Base-by-base conservation (phyloP, 2,329 filamentous ascomycete genomes). In the Massarina eburnea region DNA sequence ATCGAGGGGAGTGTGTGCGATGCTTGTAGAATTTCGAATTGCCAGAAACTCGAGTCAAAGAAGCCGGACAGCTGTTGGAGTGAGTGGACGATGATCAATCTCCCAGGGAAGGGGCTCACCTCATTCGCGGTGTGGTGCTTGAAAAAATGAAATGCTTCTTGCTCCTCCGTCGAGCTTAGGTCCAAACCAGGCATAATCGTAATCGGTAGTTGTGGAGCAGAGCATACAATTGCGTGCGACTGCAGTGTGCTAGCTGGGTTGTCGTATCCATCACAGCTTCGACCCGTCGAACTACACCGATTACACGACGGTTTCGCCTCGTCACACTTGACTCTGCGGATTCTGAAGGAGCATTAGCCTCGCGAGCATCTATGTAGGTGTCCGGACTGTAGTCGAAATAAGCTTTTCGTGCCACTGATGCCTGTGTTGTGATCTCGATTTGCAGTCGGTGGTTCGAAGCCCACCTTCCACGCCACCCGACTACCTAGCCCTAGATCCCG, bases 311-410 rank as follows among this genome's bases (percentile, higher is more conserved):
- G 65, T 42, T 64, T 67, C 33, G 56, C 54, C 36, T 68, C 64
- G 47, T 66, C 65, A 45, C 65, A 68, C 48, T 67, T 68, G 12
- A 68, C 52, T 44, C 52, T 56, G 21, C 64, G 62, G 33, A 67
- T 64, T 38, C 65, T 68, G 40, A 3, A 14, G 20, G 10, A 18
- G 5, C 15, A 19, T 49, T 29, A 49, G 46, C 15, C 27, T 35
- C 17, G 20, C 19, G 14, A 19, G n/a, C 18, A 29, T 29, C 3
- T 26, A 26, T 14, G 14, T 19, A 9, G 14, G 14, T n/a, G 34
- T 14, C 32, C 17, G 19, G 15, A 37, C 8, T 30, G 46, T 29
- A 32, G 46, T 49, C 35, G 18, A 15, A 39, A 39, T 39, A 45
- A 42, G 46, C 12, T 39, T 47, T 22, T 18, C 14, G 8, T 10